phyloP scores from a whole-genome alignment of 1,284 basidiomycete genomes.

The Microbotryum violaceum region DNA sequence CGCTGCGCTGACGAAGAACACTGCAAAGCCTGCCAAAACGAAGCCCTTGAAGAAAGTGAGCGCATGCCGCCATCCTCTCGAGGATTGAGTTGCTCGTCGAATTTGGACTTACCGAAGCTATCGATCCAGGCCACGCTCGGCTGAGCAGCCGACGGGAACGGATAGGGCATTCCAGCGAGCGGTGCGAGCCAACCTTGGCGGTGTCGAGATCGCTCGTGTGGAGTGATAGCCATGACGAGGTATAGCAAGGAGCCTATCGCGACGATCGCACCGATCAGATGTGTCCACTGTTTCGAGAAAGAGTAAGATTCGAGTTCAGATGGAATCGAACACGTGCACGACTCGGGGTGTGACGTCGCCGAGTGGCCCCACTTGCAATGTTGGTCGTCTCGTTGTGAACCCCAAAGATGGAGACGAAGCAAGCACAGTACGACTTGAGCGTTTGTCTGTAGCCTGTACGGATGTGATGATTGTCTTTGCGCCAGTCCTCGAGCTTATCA shows the following conservation, averaged over 20 bases:
- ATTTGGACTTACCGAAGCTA: background rate
- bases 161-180: conserved; percentile 12
- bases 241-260: conserved; percentile 8
- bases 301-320: background rate
- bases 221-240: conserved; percentile 10
- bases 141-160: conserved; percentile 11
- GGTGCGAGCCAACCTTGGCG: conserved; percentile 18
- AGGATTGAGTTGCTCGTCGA: no score
- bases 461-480: conserved; percentile 31
- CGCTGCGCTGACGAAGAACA: conserved; percentile 29
- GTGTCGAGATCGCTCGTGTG: background rate
- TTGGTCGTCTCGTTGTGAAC: conserved; percentile 33
- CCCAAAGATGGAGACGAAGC: conserved; percentile 3
- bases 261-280: conserved; percentile 17
- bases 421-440: background rate
- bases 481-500: conserved; percentile 30
- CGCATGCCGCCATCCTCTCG: no score
- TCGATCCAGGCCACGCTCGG: conserved; percentile 23
- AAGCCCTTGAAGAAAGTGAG: no score
- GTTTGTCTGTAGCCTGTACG: conserved; percentile 18
- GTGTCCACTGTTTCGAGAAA: conserved; percentile 19
- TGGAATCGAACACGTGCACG: no score
- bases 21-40: conserved; percentile 16
- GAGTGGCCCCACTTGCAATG: conserved; percentile 17
- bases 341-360: no score